These are phyloP conservation scores for Trifolium repens DNA, from an alignment of 306 rosid species.

Conservation along the genomic window DNA sequence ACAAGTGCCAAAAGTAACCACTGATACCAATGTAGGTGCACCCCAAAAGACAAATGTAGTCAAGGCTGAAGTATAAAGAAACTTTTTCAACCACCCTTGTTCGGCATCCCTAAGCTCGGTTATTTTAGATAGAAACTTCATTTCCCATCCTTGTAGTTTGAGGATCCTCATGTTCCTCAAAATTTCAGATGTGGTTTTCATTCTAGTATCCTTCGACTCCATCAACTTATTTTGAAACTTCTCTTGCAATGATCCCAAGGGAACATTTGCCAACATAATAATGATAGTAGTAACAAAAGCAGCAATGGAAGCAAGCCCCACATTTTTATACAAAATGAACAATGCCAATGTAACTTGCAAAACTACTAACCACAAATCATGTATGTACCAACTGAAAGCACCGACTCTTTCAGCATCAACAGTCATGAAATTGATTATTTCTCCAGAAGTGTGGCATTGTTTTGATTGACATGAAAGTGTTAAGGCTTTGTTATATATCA, in stretches of 20 bases:
- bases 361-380: conserved; percentile 50
- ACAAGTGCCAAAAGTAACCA: conserved; percentile 58
- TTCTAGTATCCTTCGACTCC: conserved; percentile 62
- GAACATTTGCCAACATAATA: conserved; percentile 57
- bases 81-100: conserved; percentile 55
- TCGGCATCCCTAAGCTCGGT: conserved; percentile 50
- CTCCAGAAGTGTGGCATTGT: conserved; percentile 56
- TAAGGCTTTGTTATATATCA: conserved; percentile 49
- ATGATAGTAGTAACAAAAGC: conserved; percentile 49
- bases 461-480: conserved; percentile 53
- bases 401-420: conserved; percentile 63
- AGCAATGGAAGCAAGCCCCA: conserved; percentile 56
- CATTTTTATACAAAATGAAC: conserved; percentile 51
- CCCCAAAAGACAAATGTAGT: conserved; percentile 51
- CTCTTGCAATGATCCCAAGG: conserved; percentile 51
- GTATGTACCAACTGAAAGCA: conserved; percentile 44
- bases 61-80: conserved; percentile 41
- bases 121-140: conserved; percentile 59
- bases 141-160: conserved; percentile 76
- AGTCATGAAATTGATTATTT: conserved; percentile 59
- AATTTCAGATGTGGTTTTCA: conserved; percentile 62
- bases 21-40: conserved; percentile 62
- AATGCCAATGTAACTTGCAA: conserved; percentile 50
- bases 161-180: conserved; percentile 68
- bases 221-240: conserved; percentile 58